Percentiles rank a stretch among this genome's conserved stretches.
Conservation (phyloP, 371 early-diverging fungal species). For the Mortierella sp. region DNA sequence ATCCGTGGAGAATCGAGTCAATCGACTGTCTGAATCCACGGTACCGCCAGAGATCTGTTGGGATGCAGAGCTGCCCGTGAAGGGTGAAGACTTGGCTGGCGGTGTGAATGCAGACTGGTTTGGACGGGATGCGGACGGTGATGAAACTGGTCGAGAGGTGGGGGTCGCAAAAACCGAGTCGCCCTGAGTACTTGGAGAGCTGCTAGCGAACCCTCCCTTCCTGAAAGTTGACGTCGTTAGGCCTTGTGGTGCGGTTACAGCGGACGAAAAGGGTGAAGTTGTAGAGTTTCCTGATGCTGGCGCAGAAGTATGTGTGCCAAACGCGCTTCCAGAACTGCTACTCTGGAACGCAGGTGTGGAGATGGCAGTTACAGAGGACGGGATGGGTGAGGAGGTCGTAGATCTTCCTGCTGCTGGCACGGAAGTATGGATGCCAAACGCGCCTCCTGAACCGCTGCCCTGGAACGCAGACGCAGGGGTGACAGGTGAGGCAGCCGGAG, state of each 20-base stretch:
- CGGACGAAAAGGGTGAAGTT: background rate
- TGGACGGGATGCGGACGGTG: background rate
- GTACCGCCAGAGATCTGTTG: background rate
- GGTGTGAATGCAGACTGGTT: background rate
- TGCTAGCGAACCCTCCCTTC: background rate
- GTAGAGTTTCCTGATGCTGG: background rate
- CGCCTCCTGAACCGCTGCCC: background rate
- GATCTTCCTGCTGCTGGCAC: background rate
- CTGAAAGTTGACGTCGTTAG: background rate
- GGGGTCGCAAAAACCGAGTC: constrained; percentile 27
- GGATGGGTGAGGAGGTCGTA: background rate
- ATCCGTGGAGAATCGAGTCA: constrained; percentile 41
- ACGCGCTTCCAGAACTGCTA: background rate
- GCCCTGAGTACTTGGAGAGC: background rate
- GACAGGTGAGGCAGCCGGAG: background rate
- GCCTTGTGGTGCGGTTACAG: background rate
- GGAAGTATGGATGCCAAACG: background rate
- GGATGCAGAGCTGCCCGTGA: background rate
- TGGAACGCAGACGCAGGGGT: background rate
- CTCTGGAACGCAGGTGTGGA: background rate
- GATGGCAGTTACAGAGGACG: background rate
- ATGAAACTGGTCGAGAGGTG: background rate
- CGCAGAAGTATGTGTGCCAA: background rate
- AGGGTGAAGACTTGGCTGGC: background rate
- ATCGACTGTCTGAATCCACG: constrained; percentile 44